These are phyloP conservation scores for Chaetomium globosum DNA, from an alignment of 2,329 filamentous ascomycete species.

Conservation along the genomic window DNA sequence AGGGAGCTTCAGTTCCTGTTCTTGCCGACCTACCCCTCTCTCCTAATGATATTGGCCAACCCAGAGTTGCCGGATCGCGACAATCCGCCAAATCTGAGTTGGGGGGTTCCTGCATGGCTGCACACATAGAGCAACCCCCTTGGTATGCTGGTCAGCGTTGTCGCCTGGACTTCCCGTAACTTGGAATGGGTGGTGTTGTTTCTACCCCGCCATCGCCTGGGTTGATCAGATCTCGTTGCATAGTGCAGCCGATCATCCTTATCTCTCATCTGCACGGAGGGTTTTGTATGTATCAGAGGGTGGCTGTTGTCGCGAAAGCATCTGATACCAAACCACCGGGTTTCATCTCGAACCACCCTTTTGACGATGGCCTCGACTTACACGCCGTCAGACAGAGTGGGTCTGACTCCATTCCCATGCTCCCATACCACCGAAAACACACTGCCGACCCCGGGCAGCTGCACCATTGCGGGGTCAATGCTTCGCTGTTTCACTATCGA, in stretches of 20 bases:
- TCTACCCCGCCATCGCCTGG: slow-evolving; percentile 6
- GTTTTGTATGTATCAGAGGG: not conserved
- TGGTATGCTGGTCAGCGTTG: not conserved
- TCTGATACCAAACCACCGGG: not conserved
- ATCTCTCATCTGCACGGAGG: not conserved
- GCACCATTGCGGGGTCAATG: slow-evolving; percentile 26
- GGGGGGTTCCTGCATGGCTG: slow-evolving; percentile 9
- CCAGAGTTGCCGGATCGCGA: slow-evolving; percentile 9
- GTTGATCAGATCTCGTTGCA: not conserved
- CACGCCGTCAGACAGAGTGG: slow-evolving; percentile 19
- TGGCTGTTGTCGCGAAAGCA: not conserved
- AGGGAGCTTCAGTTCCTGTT: slow-evolving; percentile 22
- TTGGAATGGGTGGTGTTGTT: not conserved
- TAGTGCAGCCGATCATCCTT: not conserved
- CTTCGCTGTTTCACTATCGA: slow-evolving; percentile 12
- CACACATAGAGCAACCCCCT: not conserved
- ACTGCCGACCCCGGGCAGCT: slow-evolving; percentile 3
- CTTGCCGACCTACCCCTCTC: slow-evolving; percentile 30
- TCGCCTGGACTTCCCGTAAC: not conserved
- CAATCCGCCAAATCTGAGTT: slow-evolving; percentile 14
- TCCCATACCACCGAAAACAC: not conserved
- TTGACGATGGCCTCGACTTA: slow-evolving; percentile 17
- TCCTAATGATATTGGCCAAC: slow-evolving; percentile 16
- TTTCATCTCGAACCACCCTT: not conserved
- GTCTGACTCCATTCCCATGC: slow-evolving; percentile 24